Evolutionary conservation across 306 rosid genomes (phyloP).

Genomic region (Notholithocarpus densiflorus): DNA sequence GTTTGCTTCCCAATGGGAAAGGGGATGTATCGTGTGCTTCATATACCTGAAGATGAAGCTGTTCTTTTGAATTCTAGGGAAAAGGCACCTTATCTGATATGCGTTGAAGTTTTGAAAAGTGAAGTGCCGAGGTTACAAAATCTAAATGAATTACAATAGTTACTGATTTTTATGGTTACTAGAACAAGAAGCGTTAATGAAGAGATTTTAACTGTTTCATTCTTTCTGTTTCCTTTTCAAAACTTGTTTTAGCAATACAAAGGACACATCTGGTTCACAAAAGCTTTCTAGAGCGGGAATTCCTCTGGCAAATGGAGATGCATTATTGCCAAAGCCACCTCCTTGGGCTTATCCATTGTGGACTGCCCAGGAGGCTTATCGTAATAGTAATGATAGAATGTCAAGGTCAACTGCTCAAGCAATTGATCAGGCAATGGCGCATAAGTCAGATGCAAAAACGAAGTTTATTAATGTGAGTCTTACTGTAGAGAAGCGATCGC

Average conservation of each 20-base stretch:
- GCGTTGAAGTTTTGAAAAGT: conserved; percentile 84
- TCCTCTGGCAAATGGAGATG: conserved; percentile 98
- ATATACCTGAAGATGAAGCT: conserved; percentile 97
- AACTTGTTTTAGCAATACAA: conserved; percentile 60
- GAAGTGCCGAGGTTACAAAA: conserved; percentile 69
- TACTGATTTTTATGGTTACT: conserved; percentile 2
- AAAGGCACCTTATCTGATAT: conserved; percentile 92
- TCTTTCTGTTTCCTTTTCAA: conserved; percentile 27
- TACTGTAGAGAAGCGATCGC: conserved; percentile 48
- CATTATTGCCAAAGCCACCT: conserved; percentile 85
- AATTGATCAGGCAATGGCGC: conserved; percentile 98
- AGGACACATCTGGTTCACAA: conserved; percentile 70
- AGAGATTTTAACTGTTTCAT: conserved; percentile 10
- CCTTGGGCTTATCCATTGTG: conserved; percentile 98
- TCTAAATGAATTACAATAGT: background rate
- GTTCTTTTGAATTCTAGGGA: conserved; percentile 98
- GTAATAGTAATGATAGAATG: conserved; percentile 97
- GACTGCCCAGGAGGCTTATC: conserved; percentile 94
- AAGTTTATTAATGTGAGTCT: conserved; percentile 64
- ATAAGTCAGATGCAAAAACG: conserved; percentile 60
- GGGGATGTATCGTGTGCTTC: conserved; percentile 90
- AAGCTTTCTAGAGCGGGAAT: conserved; percentile 96
- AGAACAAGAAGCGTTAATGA: conserved; percentile 19
- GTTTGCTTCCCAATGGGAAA: conserved; percentile 96
- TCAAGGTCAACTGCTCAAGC: conserved; percentile 96